Percentiles rank a stretch among this genome's conserved stretches.
Evolutionary conservation across 768 basidiomycete species (phyloP).

Genomic region (Hemileccinum rubropunctum): DNA sequence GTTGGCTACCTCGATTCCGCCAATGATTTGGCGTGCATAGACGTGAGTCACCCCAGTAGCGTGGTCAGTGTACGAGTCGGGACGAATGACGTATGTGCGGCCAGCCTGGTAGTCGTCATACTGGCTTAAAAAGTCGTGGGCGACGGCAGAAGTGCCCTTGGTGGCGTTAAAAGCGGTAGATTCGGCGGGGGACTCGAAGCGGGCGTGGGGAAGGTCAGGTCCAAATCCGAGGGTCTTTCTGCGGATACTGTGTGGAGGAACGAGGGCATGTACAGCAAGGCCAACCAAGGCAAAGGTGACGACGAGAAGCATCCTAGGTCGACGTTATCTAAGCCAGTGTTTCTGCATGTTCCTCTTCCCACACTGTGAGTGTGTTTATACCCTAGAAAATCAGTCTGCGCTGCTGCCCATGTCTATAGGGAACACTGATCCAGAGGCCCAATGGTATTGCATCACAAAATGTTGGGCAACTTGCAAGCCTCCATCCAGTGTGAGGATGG

Average conservation of each 20-base stretch:
- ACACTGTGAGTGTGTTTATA: too few relatives aligned
- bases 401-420: too few relatives aligned
- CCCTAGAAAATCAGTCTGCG: too few relatives aligned
- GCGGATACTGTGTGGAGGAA: constrained; percentile 28
- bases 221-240: constrained; percentile 93
- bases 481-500: too few relatives aligned
- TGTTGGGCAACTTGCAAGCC: too few relatives aligned
- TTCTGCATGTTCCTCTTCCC: too few relatives aligned
- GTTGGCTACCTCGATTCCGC: constrained; percentile 85
- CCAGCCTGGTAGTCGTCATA: constrained; percentile 36
- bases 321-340: too few relatives aligned
- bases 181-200: constrained; percentile 49
- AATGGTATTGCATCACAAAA: too few relatives aligned
- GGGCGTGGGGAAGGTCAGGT: constrained; percentile 70
- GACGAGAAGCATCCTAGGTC: constrained; percentile 22
- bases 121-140: constrained; percentile 52
- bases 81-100: constrained; percentile 57
- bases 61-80: constrained; percentile 85
- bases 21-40: constrained; percentile 80
- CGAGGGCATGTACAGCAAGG: constrained; percentile 54
- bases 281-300: constrained; percentile 60
- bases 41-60: constrained; percentile 87
- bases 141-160: constrained; percentile 58
- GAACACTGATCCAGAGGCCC: too few relatives aligned
- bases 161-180: constrained; percentile 38